Evolutionary conservation across 139 green algal species (phyloP), one percentile per base, ranked within the genome.

Genomic region (Micromonas commoda): DNA sequence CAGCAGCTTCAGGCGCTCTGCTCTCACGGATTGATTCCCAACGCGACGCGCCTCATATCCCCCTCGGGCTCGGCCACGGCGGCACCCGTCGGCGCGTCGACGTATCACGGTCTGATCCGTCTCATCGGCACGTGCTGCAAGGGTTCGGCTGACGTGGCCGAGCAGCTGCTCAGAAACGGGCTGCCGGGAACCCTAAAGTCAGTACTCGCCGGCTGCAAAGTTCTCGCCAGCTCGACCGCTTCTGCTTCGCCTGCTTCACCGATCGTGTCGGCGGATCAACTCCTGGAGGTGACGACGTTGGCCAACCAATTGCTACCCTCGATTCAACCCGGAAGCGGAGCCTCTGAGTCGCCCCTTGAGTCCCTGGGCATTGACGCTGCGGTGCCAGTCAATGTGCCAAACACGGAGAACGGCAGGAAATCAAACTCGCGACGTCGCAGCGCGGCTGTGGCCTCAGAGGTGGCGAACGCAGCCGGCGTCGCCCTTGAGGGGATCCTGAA

Each of bases 41-140:
- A 91, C 64, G 91, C 90, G 2, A 72, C 93, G 52, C 82, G 92
- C 34, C 87, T 96, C 73, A 89, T 96, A 35, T 70, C 82, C 20
- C 33, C 72, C 21, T n/a, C n/a, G n/a, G 61, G 6, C 61, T 37
- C 26, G 6, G 6, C 26, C 26, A 20, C 20, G 26, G 26, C 5
- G 20, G 16, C 21, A 29, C 24, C 72, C 28, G 53, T 94, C 5
- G 86, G 82, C 34, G 75, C 90, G 1, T 82, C 82, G 52, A 95
- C 91, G 34, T 96, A 93, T 87, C 94, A 91, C 78, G 85, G 87
- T 66, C 83, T 96, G 24, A 77, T 97, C 29, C 89, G 88, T 83
- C 87, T 96, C 31, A 83, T 97, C 26, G 77, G 87, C 32, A 90
- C 87, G 24, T 93, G 88, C 72, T 86, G 84, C 0, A 52, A 60